Evolutionary conservation across 2,329 filamentous ascomycete species (phyloP).

Genomic region (Aspergillus ochraceus): DNA sequence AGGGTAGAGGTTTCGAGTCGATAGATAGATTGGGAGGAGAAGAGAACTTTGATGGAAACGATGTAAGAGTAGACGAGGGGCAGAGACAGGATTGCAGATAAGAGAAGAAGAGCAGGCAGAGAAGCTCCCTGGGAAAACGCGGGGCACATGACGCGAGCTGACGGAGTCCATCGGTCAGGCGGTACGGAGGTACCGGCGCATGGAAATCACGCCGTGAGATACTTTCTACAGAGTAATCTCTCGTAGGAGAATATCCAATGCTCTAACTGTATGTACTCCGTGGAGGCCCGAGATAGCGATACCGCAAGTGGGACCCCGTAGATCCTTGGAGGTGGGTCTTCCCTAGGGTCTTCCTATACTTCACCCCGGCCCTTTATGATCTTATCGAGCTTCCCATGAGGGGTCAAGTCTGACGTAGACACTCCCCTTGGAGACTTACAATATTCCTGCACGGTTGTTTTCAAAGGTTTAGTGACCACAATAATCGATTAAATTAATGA

Average conservation of each 20-base stretch:
- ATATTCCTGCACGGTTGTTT: no score
- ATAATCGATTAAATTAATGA: no score
- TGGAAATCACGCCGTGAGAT: background rate
- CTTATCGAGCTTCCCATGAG: no score
- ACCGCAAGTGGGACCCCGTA: background rate
- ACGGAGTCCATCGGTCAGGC: background rate
- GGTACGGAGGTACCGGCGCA: background rate
- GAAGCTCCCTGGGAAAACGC: conserved; percentile 3
- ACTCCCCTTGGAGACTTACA: no score
- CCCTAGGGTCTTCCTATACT: background rate
- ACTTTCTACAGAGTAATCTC: no score
- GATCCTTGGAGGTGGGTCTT: background rate
- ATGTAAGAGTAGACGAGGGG: background rate
- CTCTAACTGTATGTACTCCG: background rate
- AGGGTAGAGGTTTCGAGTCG: background rate
- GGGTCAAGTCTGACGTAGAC: no score
- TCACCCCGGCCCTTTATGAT: background rate
- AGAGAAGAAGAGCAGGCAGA: background rate
- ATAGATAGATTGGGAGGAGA: no score
- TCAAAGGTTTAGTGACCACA: no score
- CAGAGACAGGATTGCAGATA: background rate
- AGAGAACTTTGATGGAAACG: no score
- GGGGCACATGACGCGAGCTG: conserved; percentile 21
- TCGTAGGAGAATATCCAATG: no score
- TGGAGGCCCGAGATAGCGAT: background rate